Conservation (phyloP, 1,139 yeast genomes). For the Spathaspora sp. region DNA sequence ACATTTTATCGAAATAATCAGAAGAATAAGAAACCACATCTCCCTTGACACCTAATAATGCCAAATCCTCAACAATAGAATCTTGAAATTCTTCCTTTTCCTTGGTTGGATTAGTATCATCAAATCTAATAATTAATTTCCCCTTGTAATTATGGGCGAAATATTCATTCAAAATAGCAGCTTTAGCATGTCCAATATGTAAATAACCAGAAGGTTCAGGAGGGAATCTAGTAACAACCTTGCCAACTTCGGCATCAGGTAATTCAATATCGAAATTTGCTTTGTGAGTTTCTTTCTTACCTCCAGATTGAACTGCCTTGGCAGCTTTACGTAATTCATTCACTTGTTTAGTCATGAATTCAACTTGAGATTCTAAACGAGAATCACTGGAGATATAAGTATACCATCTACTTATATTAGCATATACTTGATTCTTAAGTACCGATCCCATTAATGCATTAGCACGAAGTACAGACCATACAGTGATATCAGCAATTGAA, state of each 20-base stretch:
- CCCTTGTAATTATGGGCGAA: slow-evolving; percentile 94
- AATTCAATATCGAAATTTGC: slow-evolving; percentile 93
- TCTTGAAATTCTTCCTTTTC: slow-evolving; percentile 93
- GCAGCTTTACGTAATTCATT: slow-evolving; percentile 74
- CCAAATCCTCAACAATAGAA: slow-evolving; percentile 86
- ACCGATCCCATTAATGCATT: slow-evolving; percentile 91
- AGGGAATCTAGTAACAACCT: slow-evolving; percentile 97
- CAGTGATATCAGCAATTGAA: slow-evolving; percentile 78
- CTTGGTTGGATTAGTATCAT: slow-evolving; percentile 95
- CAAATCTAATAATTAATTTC: slow-evolving; percentile 90
- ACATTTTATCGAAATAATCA: slow-evolving; percentile 89
- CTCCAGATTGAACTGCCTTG: slow-evolving; percentile 44
- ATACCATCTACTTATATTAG: slow-evolving; percentile 94
- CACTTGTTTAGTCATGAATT: slow-evolving; percentile 62
- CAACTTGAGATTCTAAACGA: slow-evolving; percentile 67
- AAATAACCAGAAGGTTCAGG: slow-evolving; percentile 90
- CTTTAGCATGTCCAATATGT: slow-evolving; percentile 94
- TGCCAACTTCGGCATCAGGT: slow-evolving; percentile 85
- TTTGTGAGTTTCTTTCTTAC: slow-evolving; percentile 76
- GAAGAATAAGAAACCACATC: slow-evolving; percentile 86
- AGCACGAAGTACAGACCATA: slow-evolving; percentile 93
- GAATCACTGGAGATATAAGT: slow-evolving; percentile 66
- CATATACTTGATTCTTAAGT: slow-evolving; percentile 78
- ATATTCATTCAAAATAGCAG: slow-evolving; percentile 92
- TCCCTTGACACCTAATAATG: slow-evolving; percentile 86